Evolutionary conservation across 2,329 filamentous ascomycete species (phyloP).

Genomic region (Aspergillus proliferans): DNA sequence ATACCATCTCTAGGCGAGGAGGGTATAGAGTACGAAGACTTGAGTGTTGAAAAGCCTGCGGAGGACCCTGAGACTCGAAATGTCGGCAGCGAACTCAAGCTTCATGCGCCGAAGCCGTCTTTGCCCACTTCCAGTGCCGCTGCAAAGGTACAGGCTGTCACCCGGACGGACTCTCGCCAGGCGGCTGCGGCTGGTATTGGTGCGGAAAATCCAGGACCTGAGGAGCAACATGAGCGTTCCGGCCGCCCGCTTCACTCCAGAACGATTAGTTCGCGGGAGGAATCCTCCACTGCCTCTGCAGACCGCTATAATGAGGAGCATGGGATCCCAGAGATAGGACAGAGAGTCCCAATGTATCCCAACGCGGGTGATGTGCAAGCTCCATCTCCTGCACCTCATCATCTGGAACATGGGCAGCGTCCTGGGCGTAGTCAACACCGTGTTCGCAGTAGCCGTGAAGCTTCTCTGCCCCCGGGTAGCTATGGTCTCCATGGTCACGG

Average conservation of each 20-base stretch:
- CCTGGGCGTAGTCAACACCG: conserved; percentile 57
- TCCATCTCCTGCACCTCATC: conserved; percentile 67
- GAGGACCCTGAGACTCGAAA: conserved; percentile 64
- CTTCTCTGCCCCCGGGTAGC: conserved; percentile 74
- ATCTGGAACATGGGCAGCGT: conserved; percentile 41
- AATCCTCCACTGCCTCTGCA: conserved; percentile 41
- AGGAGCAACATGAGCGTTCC: conserved; percentile 47
- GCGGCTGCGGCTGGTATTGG: conserved; percentile 82
- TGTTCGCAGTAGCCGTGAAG: conserved; percentile 64
- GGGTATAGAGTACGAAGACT: conserved; percentile 76
- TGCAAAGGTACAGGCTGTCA: conserved; percentile 74
- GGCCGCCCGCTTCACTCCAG: conserved; percentile 56
- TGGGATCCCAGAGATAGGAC: conserved; percentile 86
- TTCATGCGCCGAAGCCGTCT: conserved; percentile 84
- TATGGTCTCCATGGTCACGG: conserved; percentile 91
- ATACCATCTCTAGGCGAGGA: conserved; percentile 85
- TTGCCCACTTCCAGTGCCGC: conserved; percentile 75
- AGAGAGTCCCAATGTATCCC: conserved; percentile 88
- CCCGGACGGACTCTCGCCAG: conserved; percentile 81
- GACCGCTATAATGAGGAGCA: conserved; percentile 63
- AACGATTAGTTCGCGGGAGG: conserved; percentile 51
- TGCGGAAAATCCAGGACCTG: conserved; percentile 39
- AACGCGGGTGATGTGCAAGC: conserved; percentile 94
- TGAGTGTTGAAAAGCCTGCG: conserved; percentile 40
- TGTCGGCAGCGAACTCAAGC: conserved; percentile 71